A percentile compares a stretch with the other conserved stretches of the same genome.
Conservation (phyloP, 2,329 filamentous ascomycete species). For the Penicillium freii region DNA sequence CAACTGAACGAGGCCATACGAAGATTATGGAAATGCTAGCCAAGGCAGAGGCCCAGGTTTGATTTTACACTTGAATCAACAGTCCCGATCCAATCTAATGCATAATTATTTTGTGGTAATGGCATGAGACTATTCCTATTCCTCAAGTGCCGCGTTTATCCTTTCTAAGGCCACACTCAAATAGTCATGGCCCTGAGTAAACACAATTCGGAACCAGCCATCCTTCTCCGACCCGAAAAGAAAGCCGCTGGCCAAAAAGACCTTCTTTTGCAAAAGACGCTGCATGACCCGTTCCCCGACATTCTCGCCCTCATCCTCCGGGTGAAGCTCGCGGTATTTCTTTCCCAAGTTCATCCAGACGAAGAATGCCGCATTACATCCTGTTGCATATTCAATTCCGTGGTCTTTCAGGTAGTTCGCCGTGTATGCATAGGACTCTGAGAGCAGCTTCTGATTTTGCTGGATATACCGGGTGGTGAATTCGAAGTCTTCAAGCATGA, state of each 20-base stretch:
- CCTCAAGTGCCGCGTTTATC: constrained; percentile 23
- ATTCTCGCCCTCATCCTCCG: constrained; percentile 13
- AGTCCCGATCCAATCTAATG: neutral
- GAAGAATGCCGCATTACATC: constrained; percentile 58
- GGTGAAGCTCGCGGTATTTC: constrained; percentile 27
- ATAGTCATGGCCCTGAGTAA: constrained; percentile 33
- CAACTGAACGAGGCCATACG: neutral
- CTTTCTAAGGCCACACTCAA: constrained; percentile 36
- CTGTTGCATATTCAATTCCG: constrained; percentile 48
- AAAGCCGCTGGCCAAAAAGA: constrained; percentile 38
- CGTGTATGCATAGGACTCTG: constrained; percentile 42
- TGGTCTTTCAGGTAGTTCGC: constrained; percentile 40
- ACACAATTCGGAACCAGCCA: constrained; percentile 48
- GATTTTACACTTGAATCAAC: neutral
- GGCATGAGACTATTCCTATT: neutral
- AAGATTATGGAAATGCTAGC: neutral
- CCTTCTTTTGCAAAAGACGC: constrained; percentile 36
- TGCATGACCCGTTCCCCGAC: constrained; percentile 34
- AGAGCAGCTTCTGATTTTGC: constrained; percentile 45
- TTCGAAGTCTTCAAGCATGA: constrained; percentile 45
- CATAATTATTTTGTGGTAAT: neutral
- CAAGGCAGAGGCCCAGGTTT: neutral
- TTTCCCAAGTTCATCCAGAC: constrained; percentile 53
- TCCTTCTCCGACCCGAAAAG: constrained; percentile 39
- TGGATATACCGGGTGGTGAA: constrained; percentile 48